Evolutionary conservation across 768 basidiomycete species (phyloP), one percentile per base, ranked within the genome.

Genomic region (Lentinula raphanica): DNA sequence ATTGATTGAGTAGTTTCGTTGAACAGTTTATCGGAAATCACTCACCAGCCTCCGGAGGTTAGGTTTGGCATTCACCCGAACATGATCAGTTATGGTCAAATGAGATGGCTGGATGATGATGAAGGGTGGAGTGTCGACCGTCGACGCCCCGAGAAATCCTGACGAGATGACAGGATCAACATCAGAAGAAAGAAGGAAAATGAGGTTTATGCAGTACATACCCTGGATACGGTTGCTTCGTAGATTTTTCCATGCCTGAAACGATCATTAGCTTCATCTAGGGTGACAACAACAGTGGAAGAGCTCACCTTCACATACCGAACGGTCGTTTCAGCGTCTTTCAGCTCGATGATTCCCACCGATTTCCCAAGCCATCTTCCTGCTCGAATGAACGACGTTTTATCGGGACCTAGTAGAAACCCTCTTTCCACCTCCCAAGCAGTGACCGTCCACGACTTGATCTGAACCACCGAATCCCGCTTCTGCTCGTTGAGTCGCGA

Each of bases 181-280:
- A 5, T 13, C n/a, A 21, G 19, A 32, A 19, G 11, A 4, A 27
- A 54, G 53, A 15, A 23, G 7, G 17, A 31, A 32, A 35, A 35
- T 35, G 32, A n/a, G n/a, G n/a, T n/a, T 35, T 35, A 35, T 35
- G 13, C 13, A n/a, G 9, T 35, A 25, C 55, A 15, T 46, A 56
- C 55, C 55, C 35, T 56, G 55, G n/a, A 56, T 48, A 31, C 55
- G 55, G 27, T 56, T 45, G 23, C 55, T 56, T 25, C 55, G 55
- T 8, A 56, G 29, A 32, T 49, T 36, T 35, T 56, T 56, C 55
- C 55, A 56, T 3, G 15, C 25, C 55, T 56, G n/a, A 36, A 1
- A 4, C 5, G n/a, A 44, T 25, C 27, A 4, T 28, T 17, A 44
- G 40, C 15, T 5, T 11, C n/a, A 11, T 4, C 19, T 5, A 39